Base-by-base conservation (phyloP, 108 stramenopile species). In the Poteriospumella lacustris region DNA sequence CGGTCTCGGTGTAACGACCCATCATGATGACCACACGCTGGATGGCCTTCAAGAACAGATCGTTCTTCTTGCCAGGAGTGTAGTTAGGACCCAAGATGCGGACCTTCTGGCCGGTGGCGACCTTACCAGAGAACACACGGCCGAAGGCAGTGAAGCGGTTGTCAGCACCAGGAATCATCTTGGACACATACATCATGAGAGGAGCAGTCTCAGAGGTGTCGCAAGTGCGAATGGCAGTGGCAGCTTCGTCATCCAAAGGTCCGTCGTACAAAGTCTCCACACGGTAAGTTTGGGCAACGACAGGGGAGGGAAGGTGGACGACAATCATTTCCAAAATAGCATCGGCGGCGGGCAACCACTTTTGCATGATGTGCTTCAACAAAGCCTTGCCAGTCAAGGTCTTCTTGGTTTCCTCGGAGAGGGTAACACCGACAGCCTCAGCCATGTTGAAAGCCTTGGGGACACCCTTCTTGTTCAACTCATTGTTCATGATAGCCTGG, bases 21-120 rank as follows among this genome's bases (percentile, higher is more conserved):
- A 99, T 99, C 98, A 98, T 97, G 90, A 99, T 97, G 60, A 99
- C 92, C 78, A 97, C 97, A 81, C 98, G 96, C 87, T 99, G 98
- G 85, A 99, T 97, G 88, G 95, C 96, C 95, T 99, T 99, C 78
- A 96, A 84, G 95, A 95, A 99, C 59, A 99, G 90, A 44, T 99
- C 98, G n/a, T 94, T 91, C 93, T 99, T 99, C 93, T 98, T 98
- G 73, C 97, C 98, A 44, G 95, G 92, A 29, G 94, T 93, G 86
- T 97, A 99, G 94, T 99, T 99, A 79, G 98, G 95, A 85, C 98
- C 98, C 89, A 98, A 90, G 90, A 99, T 99, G 77, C 98, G 96
- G 67, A 97, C 97, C 89, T 94, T 95, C 79, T 98, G 97, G 36
- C 98, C 98, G 58, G 98, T 98, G 81, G 96, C 95, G 81, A 99